Percentiles rank a stretch among this genome's conserved stretches.
Evolutionary conservation across 2,329 filamentous ascomycete species (phyloP).

Genomic region (Pseudocercospora musae): DNA sequence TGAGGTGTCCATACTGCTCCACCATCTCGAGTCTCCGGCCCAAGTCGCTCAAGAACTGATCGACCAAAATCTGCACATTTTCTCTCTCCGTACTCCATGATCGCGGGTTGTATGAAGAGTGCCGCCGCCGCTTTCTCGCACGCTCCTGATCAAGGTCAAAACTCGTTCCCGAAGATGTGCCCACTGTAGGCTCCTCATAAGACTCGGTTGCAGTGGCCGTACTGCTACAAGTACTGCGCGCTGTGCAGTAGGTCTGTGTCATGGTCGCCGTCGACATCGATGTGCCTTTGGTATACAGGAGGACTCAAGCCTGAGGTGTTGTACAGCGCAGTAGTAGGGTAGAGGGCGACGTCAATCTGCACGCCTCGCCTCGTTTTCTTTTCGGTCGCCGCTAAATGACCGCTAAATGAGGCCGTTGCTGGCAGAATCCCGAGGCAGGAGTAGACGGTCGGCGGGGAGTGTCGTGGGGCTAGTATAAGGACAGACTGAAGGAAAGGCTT

Average conservation of each 20-base stretch:
- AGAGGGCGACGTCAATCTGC: background rate
- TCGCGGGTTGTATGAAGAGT: conserved; percentile 46
- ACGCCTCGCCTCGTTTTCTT: background rate
- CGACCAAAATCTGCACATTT: conserved; percentile 54
- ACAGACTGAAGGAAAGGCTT: background rate
- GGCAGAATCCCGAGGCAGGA: background rate
- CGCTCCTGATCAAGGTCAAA: conserved; percentile 37
- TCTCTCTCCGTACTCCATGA: conserved; percentile 47
- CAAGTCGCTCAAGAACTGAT: conserved; percentile 79
- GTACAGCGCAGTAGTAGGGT: background rate
- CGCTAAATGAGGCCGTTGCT: conserved; percentile 2
- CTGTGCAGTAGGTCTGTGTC: conserved; percentile 19
- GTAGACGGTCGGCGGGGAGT: background rate
- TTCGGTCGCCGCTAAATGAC: background rate
- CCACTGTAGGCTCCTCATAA: conserved; percentile 44
- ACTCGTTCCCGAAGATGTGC: conserved; percentile 35
- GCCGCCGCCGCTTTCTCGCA: conserved; percentile 41
- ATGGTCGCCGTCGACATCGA: conserved; percentile 7
- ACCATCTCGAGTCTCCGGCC: conserved; percentile 83
- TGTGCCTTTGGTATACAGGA: background rate
- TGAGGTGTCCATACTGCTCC: conserved; percentile 80
- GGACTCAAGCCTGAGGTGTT: background rate
- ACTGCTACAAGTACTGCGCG: conserved; percentile 4
- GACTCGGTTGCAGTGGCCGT: conserved; percentile 12
- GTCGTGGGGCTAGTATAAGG: background rate